phyloP scores from a whole-genome alignment of 257 asterid genomes.

The Verbascum thapsus region DNA sequence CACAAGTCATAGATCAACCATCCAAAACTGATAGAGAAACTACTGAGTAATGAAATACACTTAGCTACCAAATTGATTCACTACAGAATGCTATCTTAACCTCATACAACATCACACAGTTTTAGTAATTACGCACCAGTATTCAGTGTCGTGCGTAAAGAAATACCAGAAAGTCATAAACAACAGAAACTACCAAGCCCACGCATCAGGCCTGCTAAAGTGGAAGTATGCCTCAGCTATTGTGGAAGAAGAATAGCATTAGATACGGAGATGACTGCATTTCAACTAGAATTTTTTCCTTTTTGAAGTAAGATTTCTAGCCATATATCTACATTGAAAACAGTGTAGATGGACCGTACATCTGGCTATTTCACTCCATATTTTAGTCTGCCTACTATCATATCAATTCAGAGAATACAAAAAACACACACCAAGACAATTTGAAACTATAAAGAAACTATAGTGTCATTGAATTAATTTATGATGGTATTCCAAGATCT shows the following conservation, averaged over 20 bases:
- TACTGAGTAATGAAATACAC: slow-evolving; percentile 1
- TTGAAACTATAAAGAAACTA: neutral
- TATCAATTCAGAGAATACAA: slow-evolving; percentile 3
- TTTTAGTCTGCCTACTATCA: neutral
- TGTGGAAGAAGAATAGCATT: neutral
- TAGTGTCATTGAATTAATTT: slow-evolving; percentile 20
- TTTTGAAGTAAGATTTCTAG: slow-evolving; percentile 4
- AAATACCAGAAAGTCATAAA: neutral
- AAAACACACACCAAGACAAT: slow-evolving; percentile 12
- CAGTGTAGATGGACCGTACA: slow-evolving; percentile 12
- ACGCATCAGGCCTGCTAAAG: slow-evolving; percentile 15
- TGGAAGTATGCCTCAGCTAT: neutral
- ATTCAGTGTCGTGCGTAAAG: neutral
- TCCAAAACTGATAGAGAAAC: neutral
- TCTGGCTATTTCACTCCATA: slow-evolving; percentile 4
- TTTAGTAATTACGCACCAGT: slow-evolving; percentile 5
- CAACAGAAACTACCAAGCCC: slow-evolving; percentile 5
- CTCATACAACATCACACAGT: neutral
- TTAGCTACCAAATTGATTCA: slow-evolving; percentile 5
- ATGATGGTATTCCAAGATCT: slow-evolving; percentile 9
- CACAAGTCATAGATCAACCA: neutral
- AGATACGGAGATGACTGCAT: slow-evolving; percentile 12
- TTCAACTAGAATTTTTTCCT: slow-evolving; percentile 1
- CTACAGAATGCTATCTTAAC: slow-evolving; percentile 21
- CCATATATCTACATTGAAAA: slow-evolving; percentile 7